Conservation (phyloP, 768 basidiomycete genomes). For the Kwoniella pini region DNA sequence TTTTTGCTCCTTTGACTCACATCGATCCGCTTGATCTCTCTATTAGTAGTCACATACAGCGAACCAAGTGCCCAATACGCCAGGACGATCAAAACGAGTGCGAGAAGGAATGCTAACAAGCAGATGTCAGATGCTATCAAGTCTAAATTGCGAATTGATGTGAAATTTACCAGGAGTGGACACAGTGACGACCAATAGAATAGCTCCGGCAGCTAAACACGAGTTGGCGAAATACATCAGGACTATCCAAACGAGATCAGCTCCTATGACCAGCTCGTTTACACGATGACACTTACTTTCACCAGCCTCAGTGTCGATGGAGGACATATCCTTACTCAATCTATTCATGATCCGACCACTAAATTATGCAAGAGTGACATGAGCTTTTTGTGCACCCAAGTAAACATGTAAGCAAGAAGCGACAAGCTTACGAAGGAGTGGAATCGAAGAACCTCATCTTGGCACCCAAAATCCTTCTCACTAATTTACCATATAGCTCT, state of each 20-base stretch:
- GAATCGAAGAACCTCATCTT: constrained; percentile 50
- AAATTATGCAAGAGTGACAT: constrained; percentile 46
- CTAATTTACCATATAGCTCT: constrained; percentile 47
- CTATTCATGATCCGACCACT: constrained; percentile 77
- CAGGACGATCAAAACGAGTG: constrained; percentile 47
- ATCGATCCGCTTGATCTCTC: constrained; percentile 57
- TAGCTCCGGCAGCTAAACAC: constrained; percentile 45
- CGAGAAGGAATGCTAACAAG: constrained; percentile 48
- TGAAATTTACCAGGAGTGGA: constrained; percentile 49
- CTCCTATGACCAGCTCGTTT: neutral
- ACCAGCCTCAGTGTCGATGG: constrained; percentile 62
- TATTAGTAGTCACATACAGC: constrained; percentile 54
- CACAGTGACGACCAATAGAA: constrained; percentile 51
- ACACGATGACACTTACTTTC: constrained; percentile 31
- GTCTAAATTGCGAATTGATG: neutral
- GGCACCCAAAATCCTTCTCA: constrained; percentile 53
- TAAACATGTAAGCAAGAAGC: neutral
- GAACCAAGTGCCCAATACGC: constrained; percentile 53
- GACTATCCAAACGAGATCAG: constrained; percentile 11
- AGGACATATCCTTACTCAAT: constrained; percentile 79
- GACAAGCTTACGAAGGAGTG: constrained; percentile 33
- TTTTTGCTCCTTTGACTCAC: too few relatives aligned
- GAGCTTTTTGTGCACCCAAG: neutral
- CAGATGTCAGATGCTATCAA: neutral
- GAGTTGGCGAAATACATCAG: constrained; percentile 45